Conservation (phyloP, 805 yeast species). For the Schwanniomyces polymorphus region DNA sequence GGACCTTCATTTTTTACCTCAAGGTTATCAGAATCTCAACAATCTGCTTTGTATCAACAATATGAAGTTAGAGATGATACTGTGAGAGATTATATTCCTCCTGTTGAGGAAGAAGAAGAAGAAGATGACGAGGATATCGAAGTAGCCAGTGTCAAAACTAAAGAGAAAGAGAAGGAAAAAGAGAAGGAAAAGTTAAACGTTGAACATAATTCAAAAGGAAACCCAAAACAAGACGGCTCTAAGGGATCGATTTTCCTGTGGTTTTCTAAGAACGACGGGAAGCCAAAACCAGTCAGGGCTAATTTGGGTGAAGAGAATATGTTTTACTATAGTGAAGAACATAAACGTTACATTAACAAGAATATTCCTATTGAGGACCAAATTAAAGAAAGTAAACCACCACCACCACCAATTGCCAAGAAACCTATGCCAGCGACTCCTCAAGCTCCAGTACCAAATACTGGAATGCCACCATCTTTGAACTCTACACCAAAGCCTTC, state of each 20-base stretch:
- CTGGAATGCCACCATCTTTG: slow-evolving; percentile 3
- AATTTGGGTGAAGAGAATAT: slow-evolving; percentile 78
- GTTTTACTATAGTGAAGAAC: slow-evolving; percentile 78
- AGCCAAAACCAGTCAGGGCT: slow-evolving; percentile 77
- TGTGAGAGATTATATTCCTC: slow-evolving; percentile 41
- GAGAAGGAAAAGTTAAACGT: slow-evolving; percentile 10
- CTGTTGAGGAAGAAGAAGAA: slow-evolving; percentile 46
- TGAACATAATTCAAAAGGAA: slow-evolving; percentile 1
- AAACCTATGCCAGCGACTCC: slow-evolving; percentile 10
- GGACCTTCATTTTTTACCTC: slow-evolving; percentile 33
- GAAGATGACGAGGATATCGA: slow-evolving; percentile 49
- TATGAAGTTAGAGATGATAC: slow-evolving; percentile 47
- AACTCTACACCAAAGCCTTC: slow-evolving; percentile 6
- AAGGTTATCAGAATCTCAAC: slow-evolving; percentile 44
- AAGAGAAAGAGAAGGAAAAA: slow-evolving; percentile 18
- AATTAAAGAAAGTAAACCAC: slow-evolving; percentile 51
- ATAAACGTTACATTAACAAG: slow-evolving; percentile 84
- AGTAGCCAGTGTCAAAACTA: slow-evolving; percentile 15
- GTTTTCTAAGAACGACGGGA: slow-evolving; percentile 49
- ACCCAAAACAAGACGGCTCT: slow-evolving; percentile 6
- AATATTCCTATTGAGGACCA: slow-evolving; percentile 68
- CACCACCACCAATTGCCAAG: slow-evolving; percentile 62
- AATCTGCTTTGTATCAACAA: slow-evolving; percentile 43
- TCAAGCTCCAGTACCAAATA: slow-evolving; percentile 1
- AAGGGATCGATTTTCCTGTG: slow-evolving; percentile 54